Conservation (phyloP, 257 asterid species). For the Ballota nigra region DNA sequence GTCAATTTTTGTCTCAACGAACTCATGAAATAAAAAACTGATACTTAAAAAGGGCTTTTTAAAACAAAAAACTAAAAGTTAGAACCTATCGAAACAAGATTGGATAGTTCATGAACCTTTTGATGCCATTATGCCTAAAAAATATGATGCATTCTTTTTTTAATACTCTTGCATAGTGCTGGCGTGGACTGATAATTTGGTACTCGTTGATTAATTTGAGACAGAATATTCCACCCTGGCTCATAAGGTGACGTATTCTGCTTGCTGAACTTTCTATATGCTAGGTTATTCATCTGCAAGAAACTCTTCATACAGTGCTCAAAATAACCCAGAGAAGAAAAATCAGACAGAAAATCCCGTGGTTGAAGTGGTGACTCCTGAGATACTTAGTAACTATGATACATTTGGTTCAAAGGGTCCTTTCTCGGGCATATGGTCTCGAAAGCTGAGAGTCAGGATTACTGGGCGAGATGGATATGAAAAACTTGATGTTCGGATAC, state of each 20-base stretch:
- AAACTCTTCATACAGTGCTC: conserved; percentile 33
- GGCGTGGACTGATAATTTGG: not conserved
- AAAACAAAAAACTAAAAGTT: too few species aligned
- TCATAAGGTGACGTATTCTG: conserved; percentile 8
- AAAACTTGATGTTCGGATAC: conserved; percentile 81
- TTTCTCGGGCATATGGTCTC: conserved; percentile 67
- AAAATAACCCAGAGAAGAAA: conserved; percentile 36
- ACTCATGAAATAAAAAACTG: too few species aligned
- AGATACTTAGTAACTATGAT: conserved; percentile 41
- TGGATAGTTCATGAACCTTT: too few species aligned
- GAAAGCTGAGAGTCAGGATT: conserved; percentile 76
- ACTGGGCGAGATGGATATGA: conserved; percentile 89
- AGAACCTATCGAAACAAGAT: too few species aligned
- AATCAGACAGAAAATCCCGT: conserved; percentile 42
- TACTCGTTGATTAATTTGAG: not conserved
- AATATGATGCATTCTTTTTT: conserved; percentile 12
- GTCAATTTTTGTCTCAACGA: too few species aligned
- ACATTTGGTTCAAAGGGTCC: conserved; percentile 45
- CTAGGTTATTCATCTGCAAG: conserved; percentile 41
- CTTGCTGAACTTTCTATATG: conserved; percentile 29
- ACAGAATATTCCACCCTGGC: conserved; percentile 13
- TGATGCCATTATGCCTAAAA: too few species aligned
- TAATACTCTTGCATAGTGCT: not conserved
- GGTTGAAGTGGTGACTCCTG: conserved; percentile 80
- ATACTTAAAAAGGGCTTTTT: too few species aligned